A percentile compares a stretch with the other conserved stretches of the same genome.
These are phyloP conservation scores for Ehretia macrophylla DNA, from an alignment of 257 asterid species.

Conservation along the genomic window DNA sequence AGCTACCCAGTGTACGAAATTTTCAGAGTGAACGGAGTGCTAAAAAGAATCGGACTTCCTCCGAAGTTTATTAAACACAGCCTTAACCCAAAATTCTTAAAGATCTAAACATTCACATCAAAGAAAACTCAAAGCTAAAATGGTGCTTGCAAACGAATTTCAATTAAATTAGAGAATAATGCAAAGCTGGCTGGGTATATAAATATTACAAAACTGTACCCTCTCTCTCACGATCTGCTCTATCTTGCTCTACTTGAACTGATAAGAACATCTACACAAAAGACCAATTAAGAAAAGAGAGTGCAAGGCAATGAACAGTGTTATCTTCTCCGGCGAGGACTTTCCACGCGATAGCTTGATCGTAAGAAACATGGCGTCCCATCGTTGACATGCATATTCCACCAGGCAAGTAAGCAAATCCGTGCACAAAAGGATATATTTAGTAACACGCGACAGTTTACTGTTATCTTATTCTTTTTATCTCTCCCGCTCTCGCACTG, in stretches of 20 bases:
- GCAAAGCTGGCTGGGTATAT: conserved; percentile 15
- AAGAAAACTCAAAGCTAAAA: background rate
- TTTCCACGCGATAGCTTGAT: conserved; percentile 91
- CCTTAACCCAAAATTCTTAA: too few relatives aligned
- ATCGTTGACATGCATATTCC: conserved; percentile 89
- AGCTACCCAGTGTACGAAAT: too few relatives aligned
- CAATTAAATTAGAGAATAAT: conserved; percentile 16
- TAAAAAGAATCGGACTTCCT: too few relatives aligned
- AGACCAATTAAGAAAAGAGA: conserved; percentile 92
- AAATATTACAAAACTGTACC: conserved; percentile 34
- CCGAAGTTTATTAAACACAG: too few relatives aligned
- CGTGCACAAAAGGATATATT: conserved; percentile 30
- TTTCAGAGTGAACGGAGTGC: too few relatives aligned
- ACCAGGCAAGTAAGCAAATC: conserved; percentile 72
- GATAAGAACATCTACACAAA: conserved; percentile 39
- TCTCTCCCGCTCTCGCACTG: too few relatives aligned
- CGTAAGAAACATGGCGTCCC: conserved; percentile 94
- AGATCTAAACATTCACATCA: too few relatives aligned
- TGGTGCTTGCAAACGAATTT: conserved; percentile 6
- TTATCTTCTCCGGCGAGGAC: conserved; percentile 69
- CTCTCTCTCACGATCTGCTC: conserved; percentile 13
- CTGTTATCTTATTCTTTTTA: too few relatives aligned
- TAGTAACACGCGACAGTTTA: too few relatives aligned
- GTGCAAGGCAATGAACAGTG: conserved; percentile 74
- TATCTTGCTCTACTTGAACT: background rate